A percentile compares a stretch with the other conserved stretches of the same genome.
These are phyloP conservation scores for Herpotrichia juniperi DNA, from an alignment of 2,329 filamentous ascomycete species.

Conservation along the genomic window DNA sequence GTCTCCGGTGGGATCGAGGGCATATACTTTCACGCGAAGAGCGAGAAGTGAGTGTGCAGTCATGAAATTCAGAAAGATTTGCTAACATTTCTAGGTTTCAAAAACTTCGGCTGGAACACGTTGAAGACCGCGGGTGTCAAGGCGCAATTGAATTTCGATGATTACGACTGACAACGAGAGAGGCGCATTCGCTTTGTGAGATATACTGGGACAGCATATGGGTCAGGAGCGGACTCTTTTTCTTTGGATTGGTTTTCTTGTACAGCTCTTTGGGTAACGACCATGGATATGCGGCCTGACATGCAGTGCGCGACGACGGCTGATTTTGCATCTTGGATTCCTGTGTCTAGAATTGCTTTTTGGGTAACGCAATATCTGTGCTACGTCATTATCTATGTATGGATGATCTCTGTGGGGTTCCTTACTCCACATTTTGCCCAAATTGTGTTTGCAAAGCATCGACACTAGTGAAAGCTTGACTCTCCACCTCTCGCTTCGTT, in stretches of 20 bases:
- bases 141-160: conserved; percentile 87
- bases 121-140: conserved; percentile 82
- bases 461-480: conserved; percentile 43
- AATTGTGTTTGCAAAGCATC: no score
- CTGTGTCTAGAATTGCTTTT: conserved; percentile 21
- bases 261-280: conserved; percentile 26
- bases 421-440: conserved; percentile 8
- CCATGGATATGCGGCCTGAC: conserved; percentile 19
- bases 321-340: conserved; percentile 12
- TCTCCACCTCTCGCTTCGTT: conserved; percentile 31
- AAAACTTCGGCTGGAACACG: conserved; percentile 87
- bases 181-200: conserved; percentile 20
- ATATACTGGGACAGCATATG: conserved; percentile 37
- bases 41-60: conserved; percentile 79
- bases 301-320: conserved; percentile 34
- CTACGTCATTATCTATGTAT: conserved; percentile 23
- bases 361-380: conserved; percentile 5
- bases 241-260: conserved; percentile 29
- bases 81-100: conserved; percentile 71
- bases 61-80: neutral
- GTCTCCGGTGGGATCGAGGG: conserved; percentile 83
- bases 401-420: conserved; percentile 13
- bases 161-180: conserved; percentile 46
- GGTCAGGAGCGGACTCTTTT: conserved; percentile 24
- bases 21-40: conserved; percentile 98